These are phyloP conservation scores for Paramecium biaurelia DNA, from an alignment of 73 alveolate genomes.

Conservation along the genomic window DNA sequence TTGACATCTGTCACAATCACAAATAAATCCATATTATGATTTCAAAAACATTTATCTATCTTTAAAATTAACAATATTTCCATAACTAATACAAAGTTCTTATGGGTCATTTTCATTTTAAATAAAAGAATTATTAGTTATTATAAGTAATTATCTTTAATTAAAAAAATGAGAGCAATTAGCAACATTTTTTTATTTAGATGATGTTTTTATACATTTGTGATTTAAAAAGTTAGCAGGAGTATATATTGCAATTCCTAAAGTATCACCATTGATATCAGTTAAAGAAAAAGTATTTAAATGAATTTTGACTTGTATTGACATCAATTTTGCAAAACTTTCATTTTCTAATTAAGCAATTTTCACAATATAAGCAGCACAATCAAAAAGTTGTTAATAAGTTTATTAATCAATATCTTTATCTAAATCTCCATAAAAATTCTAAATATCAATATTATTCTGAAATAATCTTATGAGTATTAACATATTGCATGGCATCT, in stretches of 20 bases:
- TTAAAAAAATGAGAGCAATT: constrained; percentile 30
- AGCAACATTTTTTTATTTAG: background rate
- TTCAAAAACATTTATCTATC: background rate
- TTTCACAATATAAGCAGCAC: background rate
- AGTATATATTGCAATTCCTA: constrained; percentile 30
- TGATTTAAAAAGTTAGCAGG: constrained; percentile 38
- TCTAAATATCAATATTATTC: background rate
- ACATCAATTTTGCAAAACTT: background rate
- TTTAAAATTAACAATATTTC: background rate
- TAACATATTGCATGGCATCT: constrained; percentile 26
- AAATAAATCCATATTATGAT: background rate
- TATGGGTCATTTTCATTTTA: background rate
- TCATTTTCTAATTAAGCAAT: background rate
- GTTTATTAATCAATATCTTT: background rate
- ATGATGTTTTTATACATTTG: background rate
- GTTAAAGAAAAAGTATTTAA: background rate
- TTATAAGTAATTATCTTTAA: background rate
- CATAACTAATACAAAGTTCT: background rate
- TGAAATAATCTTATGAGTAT: background rate
- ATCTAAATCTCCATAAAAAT: background rate
- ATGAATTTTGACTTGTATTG: background rate
- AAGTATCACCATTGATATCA: background rate
- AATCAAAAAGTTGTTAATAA: background rate
- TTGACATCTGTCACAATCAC: background rate
- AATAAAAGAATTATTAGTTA: constrained; percentile 17